Conservation (phyloP, 2,329 filamentous ascomycete genomes). For the Stagonosporopsis cucurbitacearum region DNA sequence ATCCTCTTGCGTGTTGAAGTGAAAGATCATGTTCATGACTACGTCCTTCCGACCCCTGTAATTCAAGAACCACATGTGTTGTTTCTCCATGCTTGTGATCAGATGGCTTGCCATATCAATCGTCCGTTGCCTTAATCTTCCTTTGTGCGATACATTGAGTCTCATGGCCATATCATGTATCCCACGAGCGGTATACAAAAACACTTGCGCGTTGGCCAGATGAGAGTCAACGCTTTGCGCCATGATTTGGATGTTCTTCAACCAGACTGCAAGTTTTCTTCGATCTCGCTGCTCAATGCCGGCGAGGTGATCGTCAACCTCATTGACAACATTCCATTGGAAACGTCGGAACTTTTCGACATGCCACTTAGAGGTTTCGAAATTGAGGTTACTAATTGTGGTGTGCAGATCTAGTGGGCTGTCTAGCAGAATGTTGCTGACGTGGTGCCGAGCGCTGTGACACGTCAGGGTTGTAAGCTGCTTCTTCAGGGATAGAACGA, state of each 20-base stretch:
- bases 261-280: background rate
- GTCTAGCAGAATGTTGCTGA: slow-evolving; percentile 17
- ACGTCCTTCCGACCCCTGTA: slow-evolving; percentile 28
- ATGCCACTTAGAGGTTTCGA: slow-evolving; percentile 25
- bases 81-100: slow-evolving; percentile 36
- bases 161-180: slow-evolving; percentile 27
- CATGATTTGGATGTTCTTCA: slow-evolving; percentile 38
- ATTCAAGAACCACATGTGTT: slow-evolving; percentile 31
- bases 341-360: slow-evolving; percentile 19
- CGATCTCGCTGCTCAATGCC: slow-evolving; percentile 12
- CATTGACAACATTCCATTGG: slow-evolving; percentile 20
- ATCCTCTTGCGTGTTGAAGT: slow-evolving; percentile 42
- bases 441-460: slow-evolving; percentile 14
- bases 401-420: slow-evolving; percentile 20
- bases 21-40: slow-evolving; percentile 27
- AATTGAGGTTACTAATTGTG: slow-evolving; percentile 20
- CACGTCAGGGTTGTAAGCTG: slow-evolving; percentile 1
- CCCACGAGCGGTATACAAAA: slow-evolving; percentile 28
- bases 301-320: slow-evolving; percentile 27
- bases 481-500: slow-evolving; percentile 9
- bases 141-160: slow-evolving; percentile 5
- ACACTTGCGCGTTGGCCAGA: slow-evolving; percentile 37
- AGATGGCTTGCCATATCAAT: slow-evolving; percentile 35
- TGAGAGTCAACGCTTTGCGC: slow-evolving; percentile 38
- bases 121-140: slow-evolving; percentile 3